These are phyloP conservation scores for Sporisorium iseilematis-ciliati DNA, from an alignment of 1,284 basidiomycete species.

Conservation along the genomic window DNA sequence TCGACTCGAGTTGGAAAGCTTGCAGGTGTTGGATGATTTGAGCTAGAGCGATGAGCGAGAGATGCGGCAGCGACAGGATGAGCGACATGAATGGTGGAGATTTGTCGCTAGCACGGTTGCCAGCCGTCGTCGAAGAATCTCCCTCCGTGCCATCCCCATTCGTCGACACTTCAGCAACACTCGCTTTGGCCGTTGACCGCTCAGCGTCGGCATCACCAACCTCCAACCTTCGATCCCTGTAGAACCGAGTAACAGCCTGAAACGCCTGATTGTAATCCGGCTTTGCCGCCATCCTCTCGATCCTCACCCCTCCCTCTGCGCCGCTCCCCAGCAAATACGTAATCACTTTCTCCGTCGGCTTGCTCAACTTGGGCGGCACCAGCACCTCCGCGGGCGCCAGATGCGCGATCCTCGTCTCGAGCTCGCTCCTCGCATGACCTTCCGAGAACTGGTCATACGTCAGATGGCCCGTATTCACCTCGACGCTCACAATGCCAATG, in stretches of 20 bases:
- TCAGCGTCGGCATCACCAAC: too few relatives aligned
- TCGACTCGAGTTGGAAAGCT: constrained; percentile 77
- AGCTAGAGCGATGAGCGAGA: constrained; percentile 80
- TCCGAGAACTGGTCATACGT: constrained; percentile 83
- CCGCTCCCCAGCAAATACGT: constrained; percentile 73
- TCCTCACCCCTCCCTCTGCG: constrained; percentile 71
- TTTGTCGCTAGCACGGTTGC: constrained; percentile 2
- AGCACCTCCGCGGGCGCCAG: constrained; percentile 84
- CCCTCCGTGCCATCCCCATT: not conserved
- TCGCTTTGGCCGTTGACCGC: too few relatives aligned
- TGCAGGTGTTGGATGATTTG: constrained; percentile 82
- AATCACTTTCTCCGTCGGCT: constrained; percentile 82
- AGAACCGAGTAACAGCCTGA: constrained; percentile 79
- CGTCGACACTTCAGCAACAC: not conserved
- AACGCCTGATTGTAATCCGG: constrained; percentile 82
- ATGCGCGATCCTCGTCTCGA: constrained; percentile 67
- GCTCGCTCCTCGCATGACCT: constrained; percentile 55
- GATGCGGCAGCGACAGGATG: constrained; percentile 63
- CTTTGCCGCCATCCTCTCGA: constrained; percentile 76
- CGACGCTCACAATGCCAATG: constrained; percentile 83
- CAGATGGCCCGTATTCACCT: constrained; percentile 88
- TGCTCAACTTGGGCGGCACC: constrained; percentile 76
- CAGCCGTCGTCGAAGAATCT: constrained; percentile 20
- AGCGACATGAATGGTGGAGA: constrained; percentile 22
- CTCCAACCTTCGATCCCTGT: constrained; percentile 68